Evolutionary conservation across 345 rosid genomes (phyloP).

Genomic region (Durio zibethinus): DNA sequence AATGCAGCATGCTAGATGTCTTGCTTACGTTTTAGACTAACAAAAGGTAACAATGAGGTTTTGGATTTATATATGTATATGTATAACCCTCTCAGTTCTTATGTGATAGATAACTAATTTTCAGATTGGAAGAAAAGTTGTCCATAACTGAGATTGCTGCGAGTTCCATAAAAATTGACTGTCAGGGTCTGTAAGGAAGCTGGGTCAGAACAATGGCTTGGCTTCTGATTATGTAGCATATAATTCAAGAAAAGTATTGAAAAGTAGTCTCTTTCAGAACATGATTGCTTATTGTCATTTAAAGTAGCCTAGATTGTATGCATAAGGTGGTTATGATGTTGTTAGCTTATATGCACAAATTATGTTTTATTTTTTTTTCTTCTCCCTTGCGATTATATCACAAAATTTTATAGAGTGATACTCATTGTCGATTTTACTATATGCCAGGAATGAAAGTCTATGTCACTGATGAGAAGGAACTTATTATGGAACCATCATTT

Average conservation of each 20-base stretch:
- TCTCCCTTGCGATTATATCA: neutral
- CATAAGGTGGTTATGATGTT: neutral
- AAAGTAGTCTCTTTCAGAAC: neutral
- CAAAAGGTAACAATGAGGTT: neutral
- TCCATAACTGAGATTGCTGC: neutral
- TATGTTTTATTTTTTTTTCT: slow-evolving; percentile 9
- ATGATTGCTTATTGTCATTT: slow-evolving; percentile 1
- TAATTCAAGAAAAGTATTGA: neutral
- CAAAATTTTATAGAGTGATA: neutral
- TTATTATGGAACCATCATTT: slow-evolving; percentile 79
- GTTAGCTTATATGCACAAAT: neutral
- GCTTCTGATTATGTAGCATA: neutral
- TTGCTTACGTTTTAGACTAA: neutral
- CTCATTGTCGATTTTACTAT: neutral
- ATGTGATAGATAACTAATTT: neutral
- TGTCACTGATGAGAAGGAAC: slow-evolving; percentile 86
- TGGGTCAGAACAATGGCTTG: neutral
- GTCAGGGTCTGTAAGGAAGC: neutral
- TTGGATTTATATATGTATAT: neutral
- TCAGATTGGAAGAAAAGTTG: neutral
- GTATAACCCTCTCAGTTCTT: neutral
- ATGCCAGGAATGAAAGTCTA: slow-evolving; percentile 86
- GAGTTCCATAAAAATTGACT: neutral
- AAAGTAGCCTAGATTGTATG: neutral
- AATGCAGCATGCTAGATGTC: neutral